phyloP scores from a whole-genome alignment of 1,139 yeast genomes.

The Nakaseomyces delphensis region DNA sequence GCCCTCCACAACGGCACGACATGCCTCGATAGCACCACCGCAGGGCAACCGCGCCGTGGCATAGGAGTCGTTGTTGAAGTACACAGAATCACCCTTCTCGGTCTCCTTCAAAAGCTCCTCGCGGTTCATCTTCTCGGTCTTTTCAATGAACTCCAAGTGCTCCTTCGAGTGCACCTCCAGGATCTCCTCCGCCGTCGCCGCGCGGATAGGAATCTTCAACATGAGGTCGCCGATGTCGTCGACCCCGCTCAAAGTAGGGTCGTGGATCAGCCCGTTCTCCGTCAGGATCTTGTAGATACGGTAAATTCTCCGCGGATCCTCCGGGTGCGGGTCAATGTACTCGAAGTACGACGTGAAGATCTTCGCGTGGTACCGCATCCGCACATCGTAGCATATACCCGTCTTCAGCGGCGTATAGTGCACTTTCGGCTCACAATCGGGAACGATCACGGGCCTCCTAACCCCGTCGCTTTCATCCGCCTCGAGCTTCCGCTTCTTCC shows the following conservation, averaged over 20 bases:
- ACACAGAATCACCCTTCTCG: conserved; percentile 88
- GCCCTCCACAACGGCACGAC: conserved; percentile 91
- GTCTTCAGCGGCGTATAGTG: conserved; percentile 69
- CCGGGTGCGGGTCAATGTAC: conserved; percentile 98
- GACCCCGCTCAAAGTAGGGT: conserved; percentile 70
- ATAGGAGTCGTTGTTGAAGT: conserved; percentile 84
- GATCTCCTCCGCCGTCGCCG: conserved; percentile 81
- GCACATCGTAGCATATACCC: conserved; percentile 89
- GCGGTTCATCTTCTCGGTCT: conserved; percentile 70
- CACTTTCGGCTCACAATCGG: conserved; percentile 37
- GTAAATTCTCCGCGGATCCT: conserved; percentile 93
- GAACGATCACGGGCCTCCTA: conserved; percentile 42
- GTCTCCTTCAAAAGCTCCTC: conserved; percentile 76
- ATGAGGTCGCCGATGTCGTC: conserved; percentile 77
- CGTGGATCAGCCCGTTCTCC: conserved; percentile 83
- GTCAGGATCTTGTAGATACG: conserved; percentile 88
- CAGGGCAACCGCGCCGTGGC: conserved; percentile 86
- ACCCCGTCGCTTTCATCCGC: not conserved
- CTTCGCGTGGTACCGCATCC: conserved; percentile 96
- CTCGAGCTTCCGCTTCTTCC: conserved; percentile 5
- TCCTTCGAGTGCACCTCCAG: conserved; percentile 75
- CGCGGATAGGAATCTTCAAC: conserved; percentile 84
- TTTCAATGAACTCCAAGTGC: conserved; percentile 66
- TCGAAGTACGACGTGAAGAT: conserved; percentile 86
- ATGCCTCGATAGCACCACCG: conserved; percentile 96